Base-by-base conservation (phyloP, 176 grass and related monocot genomes). In the Urochloa ruziziensis region DNA sequence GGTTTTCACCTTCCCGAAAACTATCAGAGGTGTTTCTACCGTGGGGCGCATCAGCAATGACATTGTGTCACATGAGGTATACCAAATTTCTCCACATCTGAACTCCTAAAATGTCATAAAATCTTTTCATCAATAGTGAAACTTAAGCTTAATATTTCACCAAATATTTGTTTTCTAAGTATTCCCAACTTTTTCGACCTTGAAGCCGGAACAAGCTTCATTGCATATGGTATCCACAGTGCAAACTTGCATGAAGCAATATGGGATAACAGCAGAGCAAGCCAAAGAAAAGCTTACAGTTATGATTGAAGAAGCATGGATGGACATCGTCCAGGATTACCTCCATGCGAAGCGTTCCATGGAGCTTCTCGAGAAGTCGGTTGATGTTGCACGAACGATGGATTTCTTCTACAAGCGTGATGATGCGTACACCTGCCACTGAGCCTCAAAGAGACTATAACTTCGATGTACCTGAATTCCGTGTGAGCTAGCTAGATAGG, bases 181-280 rank as follows among this genome's bases (percentile, higher is more conserved):
- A 62, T 30, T 30, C 59, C 3, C 0, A 10, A 28, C 4, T 3
- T 23, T 43, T 44, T 24, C 25, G 40, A 12, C 12, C 67, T 14
- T 28, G 17, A 54, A 80, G 78, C 62, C 66, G 29, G 80, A 82
- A 46, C 36, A 82, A 82, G 66, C 16, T 5, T 82, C 66, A 0
- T 24, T 15, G 6, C 51, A 82, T 33, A 7, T 82, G 49, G 65
- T 3, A 30, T 71, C 80, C 16, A 82, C 80, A 0, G 80, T 71
- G 11, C 36, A 82, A 43, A 44, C 80, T 25, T 82, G 66, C 66
- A 59, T 46, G 18, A 59, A 71, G 6, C 34, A 71, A 11, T 29
- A 71, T 16, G 25, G 51, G 17, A 19, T 70, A 37, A 82, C 66
- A 5, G 10, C 29, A 46, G 66, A 82, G 1, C 4, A 82, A 43